Percentiles rank a stretch among this genome's conserved stretches.
These are phyloP conservation scores for Platanus orientalis DNA, from an alignment of 164 flowering plant genomes.

Conservation along the genomic window DNA sequence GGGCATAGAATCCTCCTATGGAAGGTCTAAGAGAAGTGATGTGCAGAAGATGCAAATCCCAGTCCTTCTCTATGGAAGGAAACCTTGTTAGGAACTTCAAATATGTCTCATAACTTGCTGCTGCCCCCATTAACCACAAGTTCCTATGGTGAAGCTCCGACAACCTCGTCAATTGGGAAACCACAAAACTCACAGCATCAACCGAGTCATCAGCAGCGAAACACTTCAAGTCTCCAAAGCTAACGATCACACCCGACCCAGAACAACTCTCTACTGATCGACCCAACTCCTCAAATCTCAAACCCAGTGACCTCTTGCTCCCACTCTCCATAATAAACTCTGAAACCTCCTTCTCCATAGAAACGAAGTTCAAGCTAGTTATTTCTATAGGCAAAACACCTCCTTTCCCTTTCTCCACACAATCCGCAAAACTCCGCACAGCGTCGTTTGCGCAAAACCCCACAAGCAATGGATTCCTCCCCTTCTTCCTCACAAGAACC, in stretches of 20 bases:
- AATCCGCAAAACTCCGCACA: conserved; percentile 42
- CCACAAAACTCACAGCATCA: conserved; percentile 33
- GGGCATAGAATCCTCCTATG: conserved; percentile 38
- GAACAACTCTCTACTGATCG: conserved; percentile 19
- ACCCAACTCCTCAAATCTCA: conserved; percentile 45
- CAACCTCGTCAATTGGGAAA: conserved; percentile 42
- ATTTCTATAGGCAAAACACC: conserved; percentile 40
- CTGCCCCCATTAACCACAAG: conserved; percentile 68
- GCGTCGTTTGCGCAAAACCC: conserved; percentile 60
- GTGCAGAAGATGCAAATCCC: conserved; percentile 78
- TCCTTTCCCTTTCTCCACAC: conserved; percentile 28
- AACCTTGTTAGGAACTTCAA: conserved; percentile 48
- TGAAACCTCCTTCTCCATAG: conserved; percentile 40
- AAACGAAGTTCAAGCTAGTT: conserved; percentile 38
- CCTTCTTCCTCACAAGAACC: conserved; percentile 42
- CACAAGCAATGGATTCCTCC: conserved; percentile 74
- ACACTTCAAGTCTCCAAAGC: conserved; percentile 62
- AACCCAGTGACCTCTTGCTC: conserved; percentile 22
- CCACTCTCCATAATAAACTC: conserved; percentile 23
- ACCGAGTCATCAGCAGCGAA: conserved; percentile 26
- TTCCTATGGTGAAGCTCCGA: conserved; percentile 38
- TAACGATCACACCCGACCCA: conserved; percentile 55
- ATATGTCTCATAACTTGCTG: conserved; percentile 57
- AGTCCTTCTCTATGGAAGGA: conserved; percentile 78
- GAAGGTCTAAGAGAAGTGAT: conserved; percentile 56